Conservation (phyloP, 768 basidiomycete species). For the Pulveroboletus sp. region DNA sequence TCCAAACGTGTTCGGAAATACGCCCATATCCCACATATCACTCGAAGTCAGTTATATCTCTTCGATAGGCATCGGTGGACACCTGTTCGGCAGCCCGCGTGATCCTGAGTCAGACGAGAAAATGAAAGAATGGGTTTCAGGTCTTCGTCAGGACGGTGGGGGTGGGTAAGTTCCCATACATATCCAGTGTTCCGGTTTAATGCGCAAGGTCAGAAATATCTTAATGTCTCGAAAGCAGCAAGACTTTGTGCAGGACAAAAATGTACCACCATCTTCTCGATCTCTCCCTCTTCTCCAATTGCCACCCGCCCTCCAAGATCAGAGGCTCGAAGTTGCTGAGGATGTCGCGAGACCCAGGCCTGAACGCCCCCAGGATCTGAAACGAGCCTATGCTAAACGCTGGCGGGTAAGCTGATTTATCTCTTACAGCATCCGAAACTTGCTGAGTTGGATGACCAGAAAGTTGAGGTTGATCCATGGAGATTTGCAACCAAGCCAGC, state of each 20-base stretch:
- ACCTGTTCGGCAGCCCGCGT: conserved; percentile 47
- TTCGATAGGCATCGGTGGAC: conserved; percentile 38
- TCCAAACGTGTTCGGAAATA: conserved; percentile 32
- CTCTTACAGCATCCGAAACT: neutral
- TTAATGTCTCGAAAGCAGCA: conserved; percentile 43
- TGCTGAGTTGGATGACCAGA: conserved; percentile 11
- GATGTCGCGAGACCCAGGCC: conserved; percentile 3
- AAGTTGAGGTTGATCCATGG: conserved; percentile 9
- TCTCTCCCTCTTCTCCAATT: conserved; percentile 5
- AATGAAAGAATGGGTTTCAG: conserved; percentile 49
- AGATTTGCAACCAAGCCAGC: conserved; percentile 11
- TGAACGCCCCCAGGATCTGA: conserved; percentile 7
- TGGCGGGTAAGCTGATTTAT: conserved; percentile 19
- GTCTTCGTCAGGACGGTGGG: conserved; percentile 52
- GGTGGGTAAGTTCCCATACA: conserved; percentile 46
- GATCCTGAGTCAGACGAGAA: conserved; percentile 38
- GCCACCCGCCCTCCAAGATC: neutral
- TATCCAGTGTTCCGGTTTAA: conserved; percentile 1
- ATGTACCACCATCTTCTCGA: conserved; percentile 1
- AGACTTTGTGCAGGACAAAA: conserved; percentile 7
- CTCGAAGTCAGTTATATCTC: conserved; percentile 48
- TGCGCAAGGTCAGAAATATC: conserved; percentile 32
- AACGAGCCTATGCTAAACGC: conserved; percentile 20
- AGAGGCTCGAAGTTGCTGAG: neutral
- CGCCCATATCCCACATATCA: conserved; percentile 40